Base-by-base conservation (phyloP, 1,139 yeast genomes). In the Tardiomyces depauwii region DNA sequence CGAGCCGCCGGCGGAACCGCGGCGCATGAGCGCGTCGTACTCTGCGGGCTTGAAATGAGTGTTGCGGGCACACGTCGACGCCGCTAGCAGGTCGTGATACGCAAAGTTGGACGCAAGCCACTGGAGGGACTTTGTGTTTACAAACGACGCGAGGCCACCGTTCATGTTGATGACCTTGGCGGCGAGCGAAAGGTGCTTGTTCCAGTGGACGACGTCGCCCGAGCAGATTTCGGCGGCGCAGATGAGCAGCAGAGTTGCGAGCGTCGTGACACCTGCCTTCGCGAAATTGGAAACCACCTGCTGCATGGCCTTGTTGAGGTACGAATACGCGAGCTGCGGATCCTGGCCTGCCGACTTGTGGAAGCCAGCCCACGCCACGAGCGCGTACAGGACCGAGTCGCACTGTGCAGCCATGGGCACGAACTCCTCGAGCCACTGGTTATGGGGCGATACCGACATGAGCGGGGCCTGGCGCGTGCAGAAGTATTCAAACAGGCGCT, bases 81-180 rank as follows among this genome's bases (percentile, higher is more conserved):
- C 73, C 1, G 91, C 79, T 52, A 82, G 67, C 39, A 85, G 73
- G 58, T 84, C 94, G 60, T 85, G 94, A 58, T 84, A 85, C 1
- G 88, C 87, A 64, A 82, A 85, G 61, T 81, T 83, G n/a, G 87
- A 77, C 23, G 82, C 77, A 47, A 85, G 68, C 84, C 91, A 85
- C 51, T 80, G 78, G 51, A 77, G 77, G 49, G 76, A 78, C 52
- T 76, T 77, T 59, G 76, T 77, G 43, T 68, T 68, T 48, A 73
- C 73, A 52, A 77, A 73, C 44, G 55, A 63, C 45, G 57, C 59
- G 41, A 78, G 65, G 0, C 87, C 88, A 13, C 87, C 88, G 52
- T 76, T 72, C 40, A 67, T 61, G 45, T 68, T 65, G 27, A 82
- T 70, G 14, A 82, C 65, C 47, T 73, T 73, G 47, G 82, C 78